Conservation (phyloP, 2,329 filamentous ascomycete genomes). For the Periconia sp. region DNA sequence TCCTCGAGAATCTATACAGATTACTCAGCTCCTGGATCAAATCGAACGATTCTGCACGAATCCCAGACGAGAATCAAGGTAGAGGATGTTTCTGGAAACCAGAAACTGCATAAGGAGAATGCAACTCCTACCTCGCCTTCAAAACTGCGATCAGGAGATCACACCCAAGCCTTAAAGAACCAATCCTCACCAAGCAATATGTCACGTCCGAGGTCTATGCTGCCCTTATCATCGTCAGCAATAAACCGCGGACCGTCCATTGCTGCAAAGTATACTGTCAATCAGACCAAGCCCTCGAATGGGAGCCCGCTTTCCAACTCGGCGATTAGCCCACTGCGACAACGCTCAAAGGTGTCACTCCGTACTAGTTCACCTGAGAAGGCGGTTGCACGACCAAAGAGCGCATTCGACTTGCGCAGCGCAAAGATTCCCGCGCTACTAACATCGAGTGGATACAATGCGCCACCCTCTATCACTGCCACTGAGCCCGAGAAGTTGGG, state of each 20-base stretch:
- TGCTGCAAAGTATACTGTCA: conserved; percentile 16
- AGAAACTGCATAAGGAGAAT: conserved; percentile 25
- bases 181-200: not conserved
- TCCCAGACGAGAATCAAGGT: conserved; percentile 8
- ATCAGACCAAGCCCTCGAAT: conserved; percentile 3
- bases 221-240: conserved; percentile 14
- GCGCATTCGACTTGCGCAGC: conserved; percentile 35
- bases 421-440: not conserved
- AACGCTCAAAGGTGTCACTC: conserved; percentile 16
- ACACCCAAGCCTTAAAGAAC: not conserved
- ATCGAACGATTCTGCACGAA: conserved; percentile 7
- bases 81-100: not conserved
- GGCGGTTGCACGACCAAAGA: conserved; percentile 27
- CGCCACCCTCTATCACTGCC: not conserved
- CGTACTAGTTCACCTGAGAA: conserved; percentile 23
- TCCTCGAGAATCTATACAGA: conserved; percentile 22
- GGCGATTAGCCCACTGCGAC: conserved; percentile 7
- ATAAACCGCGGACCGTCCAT: conserved; percentile 15
- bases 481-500: not conserved
- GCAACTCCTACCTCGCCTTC: conserved; percentile 10
- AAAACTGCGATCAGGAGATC: not conserved
- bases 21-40: conserved; percentile 13
- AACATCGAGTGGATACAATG: not conserved
- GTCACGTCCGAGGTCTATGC: conserved; percentile 19
- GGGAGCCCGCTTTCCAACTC: not conserved